These are phyloP conservation scores for Chamaecrista fasciculata DNA, from an alignment of 306 rosid genomes.

Conservation along the genomic window DNA sequence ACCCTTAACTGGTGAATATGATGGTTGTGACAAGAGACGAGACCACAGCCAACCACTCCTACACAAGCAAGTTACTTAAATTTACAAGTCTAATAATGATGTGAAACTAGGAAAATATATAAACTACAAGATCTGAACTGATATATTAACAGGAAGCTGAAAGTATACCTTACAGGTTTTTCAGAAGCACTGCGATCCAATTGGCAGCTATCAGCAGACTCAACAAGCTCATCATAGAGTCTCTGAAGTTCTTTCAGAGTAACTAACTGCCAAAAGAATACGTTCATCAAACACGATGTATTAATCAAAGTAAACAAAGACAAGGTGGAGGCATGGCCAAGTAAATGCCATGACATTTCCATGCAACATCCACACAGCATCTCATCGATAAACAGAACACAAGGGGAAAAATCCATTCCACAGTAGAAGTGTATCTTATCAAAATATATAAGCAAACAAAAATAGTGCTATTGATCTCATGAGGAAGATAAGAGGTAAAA, in stretches of 20 bases:
- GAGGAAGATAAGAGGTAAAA: not conserved
- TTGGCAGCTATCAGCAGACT: slow-evolving; percentile 57
- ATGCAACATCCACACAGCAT: slow-evolving; percentile 16
- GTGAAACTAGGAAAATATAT: not conserved
- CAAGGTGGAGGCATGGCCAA: slow-evolving; percentile 5
- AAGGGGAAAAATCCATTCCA: slow-evolving; percentile 22
- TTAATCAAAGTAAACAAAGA: slow-evolving; percentile 22
- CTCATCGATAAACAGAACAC: slow-evolving; percentile 11
- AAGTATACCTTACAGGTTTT: slow-evolving; percentile 68
- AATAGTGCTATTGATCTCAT: not conserved
- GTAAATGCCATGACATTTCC: slow-evolving; percentile 15
- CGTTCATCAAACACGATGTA: not conserved
- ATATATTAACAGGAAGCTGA: slow-evolving; percentile 18
- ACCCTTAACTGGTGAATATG: slow-evolving; percentile 80
- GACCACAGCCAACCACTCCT: slow-evolving; percentile 98
- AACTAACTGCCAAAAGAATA: slow-evolving; percentile 49
- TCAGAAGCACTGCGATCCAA: slow-evolving; percentile 67
- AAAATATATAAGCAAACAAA: not conserved
- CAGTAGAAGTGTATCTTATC: not conserved
- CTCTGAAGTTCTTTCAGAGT: slow-evolving; percentile 88
- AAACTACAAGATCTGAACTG: slow-evolving; percentile 30
- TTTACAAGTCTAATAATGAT: not conserved
- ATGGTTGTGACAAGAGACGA: slow-evolving; percentile 80
- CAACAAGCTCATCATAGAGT: slow-evolving; percentile 85
- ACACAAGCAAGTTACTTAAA: slow-evolving; percentile 22